phyloP scores from a whole-genome alignment of 1,284 basidiomycete species.

The Cryptococcus wingfieldii region DNA sequence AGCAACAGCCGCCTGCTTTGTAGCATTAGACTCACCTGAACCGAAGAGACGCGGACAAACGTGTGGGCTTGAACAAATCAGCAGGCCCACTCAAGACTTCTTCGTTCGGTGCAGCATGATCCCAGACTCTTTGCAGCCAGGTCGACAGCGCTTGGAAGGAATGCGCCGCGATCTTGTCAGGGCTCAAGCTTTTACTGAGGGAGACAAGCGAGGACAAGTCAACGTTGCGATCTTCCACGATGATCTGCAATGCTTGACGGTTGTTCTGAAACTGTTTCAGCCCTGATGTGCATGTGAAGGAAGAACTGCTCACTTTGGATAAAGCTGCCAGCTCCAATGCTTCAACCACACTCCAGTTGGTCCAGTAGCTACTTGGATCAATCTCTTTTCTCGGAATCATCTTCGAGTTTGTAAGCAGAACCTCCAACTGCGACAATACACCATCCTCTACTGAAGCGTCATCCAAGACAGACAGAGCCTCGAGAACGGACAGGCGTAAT shows the following conservation, averaged over 20 bases:
- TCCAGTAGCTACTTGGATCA: slow-evolving; percentile 9
- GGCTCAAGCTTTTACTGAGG: neutral
- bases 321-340: slow-evolving; percentile 23
- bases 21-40: slow-evolving; percentile 21
- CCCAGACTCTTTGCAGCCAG: slow-evolving; percentile 32
- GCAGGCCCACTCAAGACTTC: slow-evolving; percentile 18
- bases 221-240: slow-evolving; percentile 7
- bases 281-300: neutral
- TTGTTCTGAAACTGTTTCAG: neutral
- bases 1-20: neutral
- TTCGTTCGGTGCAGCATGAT: slow-evolving; percentile 4
- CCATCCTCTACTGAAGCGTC: neutral
- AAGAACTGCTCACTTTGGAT: slow-evolving; percentile 2
- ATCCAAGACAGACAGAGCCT: slow-evolving; percentile 11
- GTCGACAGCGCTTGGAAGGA: slow-evolving; percentile 14
- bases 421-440: slow-evolving; percentile 1
- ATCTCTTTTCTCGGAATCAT: neutral
- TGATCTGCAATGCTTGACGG: slow-evolving; percentile 1
- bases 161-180: neutral
- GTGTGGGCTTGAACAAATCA: slow-evolving; percentile 28
- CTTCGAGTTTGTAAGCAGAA: neutral
- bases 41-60: slow-evolving; percentile 21
- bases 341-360: slow-evolving; percentile 21
- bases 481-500: slow-evolving; percentile 11
- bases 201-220: slow-evolving; percentile 4